phyloP scores from a whole-genome alignment of 108 stramenopile genomes.

The Fistulifera solaris region DNA sequence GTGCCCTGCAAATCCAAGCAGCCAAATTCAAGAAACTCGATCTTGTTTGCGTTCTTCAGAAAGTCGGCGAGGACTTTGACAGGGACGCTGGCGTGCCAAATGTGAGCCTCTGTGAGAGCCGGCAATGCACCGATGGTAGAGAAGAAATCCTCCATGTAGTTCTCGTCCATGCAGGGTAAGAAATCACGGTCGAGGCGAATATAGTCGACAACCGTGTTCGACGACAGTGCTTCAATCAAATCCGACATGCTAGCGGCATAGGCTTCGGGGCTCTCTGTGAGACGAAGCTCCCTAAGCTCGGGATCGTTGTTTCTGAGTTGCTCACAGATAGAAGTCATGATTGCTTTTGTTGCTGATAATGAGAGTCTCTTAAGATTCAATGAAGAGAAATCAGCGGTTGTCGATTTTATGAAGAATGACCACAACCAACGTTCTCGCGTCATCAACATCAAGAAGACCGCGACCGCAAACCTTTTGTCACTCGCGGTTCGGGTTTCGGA shows the following conservation, averaged over 20 bases:
- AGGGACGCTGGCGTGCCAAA: conserved; percentile 7
- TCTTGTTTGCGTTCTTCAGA: not conserved
- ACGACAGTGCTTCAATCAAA: not conserved
- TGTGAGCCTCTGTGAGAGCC: not conserved
- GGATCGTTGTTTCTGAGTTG: conserved; percentile 7
- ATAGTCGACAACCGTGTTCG: conserved; percentile 5
- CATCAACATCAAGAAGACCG: no score
- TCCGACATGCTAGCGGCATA: not conserved
- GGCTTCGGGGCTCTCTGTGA: conserved; percentile 6
- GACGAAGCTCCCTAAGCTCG: conserved; percentile 6
- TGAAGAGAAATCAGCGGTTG: no score
- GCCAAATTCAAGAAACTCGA: conserved; percentile 6
- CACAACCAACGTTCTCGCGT: no score
- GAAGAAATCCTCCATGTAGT: not conserved
- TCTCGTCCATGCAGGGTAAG: conserved; percentile 5
- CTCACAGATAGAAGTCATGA: not conserved
- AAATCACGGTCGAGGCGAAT: conserved; percentile 10
- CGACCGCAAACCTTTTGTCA: no score
- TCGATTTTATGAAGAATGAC: no score
- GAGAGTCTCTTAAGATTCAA: no score
- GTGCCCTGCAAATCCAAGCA: conserved; percentile 4
- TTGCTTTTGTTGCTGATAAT: no score
- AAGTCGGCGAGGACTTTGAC: conserved; percentile 3
- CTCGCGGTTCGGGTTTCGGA: no score
- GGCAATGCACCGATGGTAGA: not conserved